phyloP scores from a whole-genome alignment of 2,329 filamentous ascomycete genomes.

The Chrysosporium queenslandicum region DNA sequence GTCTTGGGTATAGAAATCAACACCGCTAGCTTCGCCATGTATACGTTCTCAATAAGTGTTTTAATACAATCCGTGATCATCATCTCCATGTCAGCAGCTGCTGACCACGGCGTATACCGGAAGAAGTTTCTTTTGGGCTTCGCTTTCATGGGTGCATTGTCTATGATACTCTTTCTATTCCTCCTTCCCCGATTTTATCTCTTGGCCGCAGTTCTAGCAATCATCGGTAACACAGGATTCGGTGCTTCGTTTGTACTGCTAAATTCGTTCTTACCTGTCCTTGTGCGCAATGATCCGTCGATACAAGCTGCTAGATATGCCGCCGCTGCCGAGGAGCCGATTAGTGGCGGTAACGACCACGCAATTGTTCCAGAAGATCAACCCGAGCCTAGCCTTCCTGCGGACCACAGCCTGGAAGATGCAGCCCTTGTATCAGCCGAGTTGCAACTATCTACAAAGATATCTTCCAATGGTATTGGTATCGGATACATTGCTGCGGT shows the following conservation, averaged over 20 bases:
- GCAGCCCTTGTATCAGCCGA: slow-evolving; percentile 44
- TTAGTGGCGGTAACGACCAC: neutral
- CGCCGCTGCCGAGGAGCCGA: neutral
- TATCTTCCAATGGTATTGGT: slow-evolving; percentile 85
- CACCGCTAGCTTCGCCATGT: slow-evolving; percentile 40
- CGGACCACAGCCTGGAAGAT: neutral
- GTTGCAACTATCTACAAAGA: slow-evolving; percentile 73
- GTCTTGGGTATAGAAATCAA: slow-evolving; percentile 80
- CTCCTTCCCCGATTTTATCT: slow-evolving; percentile 66
- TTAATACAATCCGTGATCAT: slow-evolving; percentile 80
- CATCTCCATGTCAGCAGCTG: slow-evolving; percentile 90
- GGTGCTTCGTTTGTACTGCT: slow-evolving; percentile 90
- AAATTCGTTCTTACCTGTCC: slow-evolving; percentile 85
- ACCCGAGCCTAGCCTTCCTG: slow-evolving; percentile 25
- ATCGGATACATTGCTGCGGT: slow-evolving; percentile 86
- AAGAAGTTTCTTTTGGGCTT: slow-evolving; percentile 83
- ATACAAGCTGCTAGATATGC: slow-evolving; percentile 29
- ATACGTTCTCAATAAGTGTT: slow-evolving; percentile 90
- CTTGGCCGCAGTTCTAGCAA: slow-evolving; percentile 70
- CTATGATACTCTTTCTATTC: slow-evolving; percentile 81
- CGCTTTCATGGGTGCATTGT: slow-evolving; percentile 66
- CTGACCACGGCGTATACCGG: slow-evolving; percentile 84
- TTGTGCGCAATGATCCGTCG: slow-evolving; percentile 73
- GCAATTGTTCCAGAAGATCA: neutral
- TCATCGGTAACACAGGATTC: slow-evolving; percentile 87